Conservation (phyloP, 2,329 filamentous ascomycete species). For the Bipolaris gigantea region DNA sequence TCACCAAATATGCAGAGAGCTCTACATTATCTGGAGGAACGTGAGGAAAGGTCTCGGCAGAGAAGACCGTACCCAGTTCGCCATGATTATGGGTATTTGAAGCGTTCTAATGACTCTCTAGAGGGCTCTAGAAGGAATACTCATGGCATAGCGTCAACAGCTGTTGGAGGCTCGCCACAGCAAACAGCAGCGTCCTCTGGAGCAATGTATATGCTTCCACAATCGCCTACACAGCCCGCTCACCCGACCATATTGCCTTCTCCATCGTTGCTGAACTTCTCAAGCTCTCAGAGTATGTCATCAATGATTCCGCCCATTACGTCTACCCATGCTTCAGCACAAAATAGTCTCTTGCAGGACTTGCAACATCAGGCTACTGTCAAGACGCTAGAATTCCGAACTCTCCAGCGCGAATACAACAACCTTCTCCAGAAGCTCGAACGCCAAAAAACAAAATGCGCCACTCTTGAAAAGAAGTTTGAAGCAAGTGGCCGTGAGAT, state of each 20-base stretch:
- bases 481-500: slow-evolving; percentile 47
- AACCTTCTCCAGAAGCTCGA: slow-evolving; percentile 56
- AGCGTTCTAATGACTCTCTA: slow-evolving; percentile 12
- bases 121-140: slow-evolving; percentile 26
- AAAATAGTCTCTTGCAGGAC: slow-evolving; percentile 50
- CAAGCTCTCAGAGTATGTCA: slow-evolving; percentile 21
- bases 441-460: slow-evolving; percentile 53
- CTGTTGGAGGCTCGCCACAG: slow-evolving; percentile 25
- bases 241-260: slow-evolving; percentile 33
- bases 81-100: slow-evolving; percentile 18
- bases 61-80: slow-evolving; percentile 16
- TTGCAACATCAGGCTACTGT: slow-evolving; percentile 59
- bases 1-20: slow-evolving; percentile 29
- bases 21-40: slow-evolving; percentile 24
- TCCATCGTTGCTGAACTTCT: slow-evolving; percentile 35
- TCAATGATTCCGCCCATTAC: slow-evolving; percentile 32
- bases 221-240: slow-evolving; percentile 29
- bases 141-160: slow-evolving; percentile 20
- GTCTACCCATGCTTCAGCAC: slow-evolving; percentile 34
- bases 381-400: slow-evolving; percentile 57
- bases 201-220: slow-evolving; percentile 40
- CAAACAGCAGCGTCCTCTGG: slow-evolving; percentile 50
- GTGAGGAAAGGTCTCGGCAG: slow-evolving; percentile 28
- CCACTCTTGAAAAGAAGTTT: slow-evolving; percentile 52
- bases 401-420: slow-evolving; percentile 58